Evolutionary conservation across 805 yeast species (phyloP), one percentile per base, ranked within the genome.

Genomic region (Cyberlindnera sargentensis): DNA sequence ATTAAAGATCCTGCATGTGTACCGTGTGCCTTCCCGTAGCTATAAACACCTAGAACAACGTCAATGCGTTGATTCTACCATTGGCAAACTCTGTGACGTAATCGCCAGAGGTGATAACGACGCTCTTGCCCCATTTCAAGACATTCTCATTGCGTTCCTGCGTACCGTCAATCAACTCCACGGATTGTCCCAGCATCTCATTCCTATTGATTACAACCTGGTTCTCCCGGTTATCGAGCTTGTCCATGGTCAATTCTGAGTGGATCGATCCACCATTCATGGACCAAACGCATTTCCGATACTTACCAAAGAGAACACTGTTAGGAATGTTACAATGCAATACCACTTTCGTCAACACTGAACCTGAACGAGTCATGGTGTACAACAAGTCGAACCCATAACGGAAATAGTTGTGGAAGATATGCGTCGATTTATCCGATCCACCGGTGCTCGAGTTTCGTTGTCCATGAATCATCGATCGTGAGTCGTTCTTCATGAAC

Each of bases 321-420:
- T 73, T 75, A 2, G 73, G 65, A 4, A 70, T 65, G 31, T 81
- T 82, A 47, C 68, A 68, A 53, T 79, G 84, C 8, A 76, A 33
- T 2, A 76, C 64, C 3, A 79, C 46, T 46, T 77, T 78, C 33
- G 62, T 63, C 20, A 78, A 60, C 2, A 63, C 55, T 8, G 57
- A 53, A 31, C 73, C 60, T 34, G 70, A 69, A 7, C 44, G 31
- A 1, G 43, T 41, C 6, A 43, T 42, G 8, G 35, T 41, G 56
- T 76, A 79, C 25, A 78, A 57, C 7, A 78, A 56, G 55, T 79
- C 85, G 34, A 78, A 58, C 0, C 85, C 85, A 49, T 56, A 65
- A 24, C 66, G 56, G 56, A 70, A 79, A 55, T 79, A 79, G 53
- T 78, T 79, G 57, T 79, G 83, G 48, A 78, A 73, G 39, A 71